Conservation (phyloP, 129 eudicot genomes). For the Smallanthus sonchifolius region DNA sequence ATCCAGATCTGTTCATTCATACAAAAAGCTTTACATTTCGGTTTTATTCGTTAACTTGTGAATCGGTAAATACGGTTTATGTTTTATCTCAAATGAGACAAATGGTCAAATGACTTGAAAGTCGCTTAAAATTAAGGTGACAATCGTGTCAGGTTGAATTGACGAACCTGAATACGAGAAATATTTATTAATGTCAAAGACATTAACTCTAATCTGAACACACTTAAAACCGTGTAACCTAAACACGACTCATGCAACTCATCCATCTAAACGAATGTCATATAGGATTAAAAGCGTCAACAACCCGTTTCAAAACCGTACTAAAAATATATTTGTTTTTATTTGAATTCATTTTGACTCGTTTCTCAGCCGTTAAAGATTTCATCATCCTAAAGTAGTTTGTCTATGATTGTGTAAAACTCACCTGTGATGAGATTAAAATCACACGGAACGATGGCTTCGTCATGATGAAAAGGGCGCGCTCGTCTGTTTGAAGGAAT, state of each 20-base stretch:
- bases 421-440: constrained; percentile 91
- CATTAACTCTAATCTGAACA: background rate
- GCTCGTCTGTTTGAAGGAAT: constrained; percentile 42
- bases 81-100: background rate
- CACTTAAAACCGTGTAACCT: background rate
- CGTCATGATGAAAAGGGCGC: constrained; percentile 44
- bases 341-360: background rate
- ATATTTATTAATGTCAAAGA: background rate
- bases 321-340: too few relatives aligned
- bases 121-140: background rate
- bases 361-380: background rate
- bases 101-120: background rate
- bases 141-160: background rate
- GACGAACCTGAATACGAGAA: background rate
- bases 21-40: background rate
- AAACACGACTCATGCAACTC: background rate
- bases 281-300: too few relatives aligned
- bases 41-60: background rate
- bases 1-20: constrained; percentile 53
- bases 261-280: background rate
- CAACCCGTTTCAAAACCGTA: too few relatives aligned
- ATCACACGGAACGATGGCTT: constrained; percentile 92
- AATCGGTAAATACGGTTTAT: background rate
- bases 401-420: background rate
- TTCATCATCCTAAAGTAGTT: background rate